These are phyloP conservation scores for Pugionium cornutum DNA, from an alignment of 345 rosid genomes.

Conservation along the genomic window DNA sequence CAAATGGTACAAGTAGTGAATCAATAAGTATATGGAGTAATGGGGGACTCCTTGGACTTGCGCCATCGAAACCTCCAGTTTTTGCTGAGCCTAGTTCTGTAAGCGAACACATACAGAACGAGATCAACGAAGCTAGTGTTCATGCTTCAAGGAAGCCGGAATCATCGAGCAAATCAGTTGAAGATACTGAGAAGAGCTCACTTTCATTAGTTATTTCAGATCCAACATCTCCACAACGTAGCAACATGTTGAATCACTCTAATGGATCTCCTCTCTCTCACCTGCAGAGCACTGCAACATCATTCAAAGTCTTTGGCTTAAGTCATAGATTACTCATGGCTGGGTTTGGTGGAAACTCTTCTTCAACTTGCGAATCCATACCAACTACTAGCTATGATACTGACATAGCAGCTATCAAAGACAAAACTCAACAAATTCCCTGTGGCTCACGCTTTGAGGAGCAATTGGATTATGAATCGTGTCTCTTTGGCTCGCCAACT, in stretches of 20 bases:
- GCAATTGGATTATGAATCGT: slow-evolving; percentile 26
- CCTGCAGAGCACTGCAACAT: slow-evolving; percentile 39
- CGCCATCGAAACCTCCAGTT: slow-evolving; percentile 91
- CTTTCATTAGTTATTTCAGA: slow-evolving; percentile 39
- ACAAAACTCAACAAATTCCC: slow-evolving; percentile 32
- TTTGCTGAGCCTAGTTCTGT: slow-evolving; percentile 53
- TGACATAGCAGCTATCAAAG: slow-evolving; percentile 38
- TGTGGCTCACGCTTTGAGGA: slow-evolving; percentile 41
- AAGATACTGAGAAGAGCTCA: slow-evolving; percentile 40
- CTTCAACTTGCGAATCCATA: slow-evolving; percentile 51
- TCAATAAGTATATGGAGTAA: slow-evolving; percentile 85
- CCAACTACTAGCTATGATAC: slow-evolving; percentile 38
- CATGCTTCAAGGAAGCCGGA: slow-evolving; percentile 43
- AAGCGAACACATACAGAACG: slow-evolving; percentile 33
- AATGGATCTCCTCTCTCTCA: slow-evolving; percentile 28
- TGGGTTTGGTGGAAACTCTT: slow-evolving; percentile 63
- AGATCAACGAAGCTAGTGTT: slow-evolving; percentile 35
- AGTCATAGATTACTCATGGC: slow-evolving; percentile 67
- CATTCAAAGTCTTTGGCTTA: slow-evolving; percentile 57
- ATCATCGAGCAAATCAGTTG: slow-evolving; percentile 34
- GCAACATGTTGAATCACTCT: slow-evolving; percentile 32
- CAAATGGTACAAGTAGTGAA: slow-evolving; percentile 42
- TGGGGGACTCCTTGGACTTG: slow-evolving; percentile 86
- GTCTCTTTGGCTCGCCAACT: slow-evolving; percentile 51
- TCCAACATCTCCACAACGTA: slow-evolving; percentile 39